These are phyloP conservation scores for Petunia secreta DNA, from an alignment of 257 asterid species.

Conservation along the genomic window DNA sequence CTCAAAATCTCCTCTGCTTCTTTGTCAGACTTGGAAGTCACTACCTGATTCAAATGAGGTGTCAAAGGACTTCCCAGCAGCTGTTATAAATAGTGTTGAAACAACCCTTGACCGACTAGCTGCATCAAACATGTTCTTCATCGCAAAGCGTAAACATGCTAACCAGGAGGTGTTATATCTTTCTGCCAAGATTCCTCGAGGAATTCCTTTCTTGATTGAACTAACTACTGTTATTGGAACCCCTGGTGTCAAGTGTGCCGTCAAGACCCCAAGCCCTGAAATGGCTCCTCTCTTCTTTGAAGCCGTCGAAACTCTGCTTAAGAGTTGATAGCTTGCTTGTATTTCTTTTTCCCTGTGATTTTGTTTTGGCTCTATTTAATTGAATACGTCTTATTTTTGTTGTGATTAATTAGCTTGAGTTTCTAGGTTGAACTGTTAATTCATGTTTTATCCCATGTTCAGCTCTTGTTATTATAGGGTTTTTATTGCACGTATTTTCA, in stretches of 20 bases:
- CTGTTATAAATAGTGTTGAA: slow-evolving; percentile 69
- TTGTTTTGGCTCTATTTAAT: slow-evolving; percentile 29
- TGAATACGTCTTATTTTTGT: slow-evolving; percentile 17
- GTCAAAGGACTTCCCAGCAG: slow-evolving; percentile 72
- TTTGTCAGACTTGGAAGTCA: slow-evolving; percentile 91
- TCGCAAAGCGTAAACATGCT: slow-evolving; percentile 90
- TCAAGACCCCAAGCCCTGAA: slow-evolving; percentile 85
- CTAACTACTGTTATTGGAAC: slow-evolving; percentile 72
- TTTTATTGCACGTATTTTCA: not conserved
- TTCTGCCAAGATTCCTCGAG: slow-evolving; percentile 87
- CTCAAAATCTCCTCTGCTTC: not conserved
- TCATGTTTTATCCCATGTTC: slow-evolving; percentile 21
- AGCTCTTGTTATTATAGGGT: slow-evolving; percentile 5
- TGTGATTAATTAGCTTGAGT: slow-evolving; percentile 22
- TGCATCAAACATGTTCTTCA: slow-evolving; percentile 79
- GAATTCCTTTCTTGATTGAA: slow-evolving; percentile 84
- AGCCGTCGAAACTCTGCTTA: slow-evolving; percentile 67
- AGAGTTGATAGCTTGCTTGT: slow-evolving; percentile 38
- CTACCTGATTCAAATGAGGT: slow-evolving; percentile 94
- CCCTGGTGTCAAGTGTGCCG: slow-evolving; percentile 92
- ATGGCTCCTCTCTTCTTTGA: slow-evolving; percentile 93
- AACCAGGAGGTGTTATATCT: slow-evolving; percentile 92
- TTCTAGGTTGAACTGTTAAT: slow-evolving; percentile 24
- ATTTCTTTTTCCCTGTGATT: slow-evolving; percentile 19
- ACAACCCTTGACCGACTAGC: slow-evolving; percentile 72